These are phyloP conservation scores for Yamadazyma kitorensis DNA, from an alignment of 805 yeast genomes.

Conservation along the genomic window DNA sequence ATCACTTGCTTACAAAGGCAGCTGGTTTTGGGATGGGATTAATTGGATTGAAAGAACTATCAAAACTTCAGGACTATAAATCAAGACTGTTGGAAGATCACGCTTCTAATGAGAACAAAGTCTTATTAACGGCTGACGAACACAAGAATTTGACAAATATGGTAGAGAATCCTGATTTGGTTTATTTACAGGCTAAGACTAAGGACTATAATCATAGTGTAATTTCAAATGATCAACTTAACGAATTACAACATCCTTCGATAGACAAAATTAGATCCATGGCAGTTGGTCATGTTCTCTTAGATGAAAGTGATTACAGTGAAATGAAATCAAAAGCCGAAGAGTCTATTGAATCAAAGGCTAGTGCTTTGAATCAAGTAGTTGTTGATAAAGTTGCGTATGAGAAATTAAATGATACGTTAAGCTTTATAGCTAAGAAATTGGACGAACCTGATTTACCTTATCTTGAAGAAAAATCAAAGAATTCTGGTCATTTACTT, in stretches of 20 bases:
- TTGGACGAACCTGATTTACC: conserved; percentile 1
- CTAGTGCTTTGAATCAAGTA: conserved; percentile 3
- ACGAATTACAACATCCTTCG: conserved; percentile 4
- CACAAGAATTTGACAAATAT: conserved; percentile 10
- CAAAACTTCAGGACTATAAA: conserved; percentile 7
- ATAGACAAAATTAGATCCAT: conserved; percentile 13
- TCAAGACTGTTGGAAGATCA: conserved; percentile 10
- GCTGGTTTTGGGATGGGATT: conserved; percentile 12
- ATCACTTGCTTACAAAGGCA: conserved; percentile 11
- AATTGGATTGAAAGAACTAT: conserved; percentile 9
- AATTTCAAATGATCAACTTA: conserved; percentile 5
- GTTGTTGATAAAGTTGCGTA: conserved; percentile 4
- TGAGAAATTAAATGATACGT: neutral
- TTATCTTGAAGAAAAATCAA: conserved; percentile 3
- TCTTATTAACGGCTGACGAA: conserved; percentile 15
- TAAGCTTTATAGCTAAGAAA: neutral
- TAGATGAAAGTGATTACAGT: neutral
- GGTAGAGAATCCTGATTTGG: conserved; percentile 18
- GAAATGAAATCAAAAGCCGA: conserved; percentile 2
- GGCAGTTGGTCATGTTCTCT: conserved; percentile 11
- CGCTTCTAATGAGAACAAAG: conserved; percentile 11
- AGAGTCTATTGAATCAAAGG: conserved; percentile 7
- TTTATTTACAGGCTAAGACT: conserved; percentile 17
- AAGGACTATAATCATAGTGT: conserved; percentile 12
- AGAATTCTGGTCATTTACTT: conserved; percentile 1